phyloP scores from a whole-genome alignment of 805 yeast genomes.

The Nakazawaea laoshanensis region DNA sequence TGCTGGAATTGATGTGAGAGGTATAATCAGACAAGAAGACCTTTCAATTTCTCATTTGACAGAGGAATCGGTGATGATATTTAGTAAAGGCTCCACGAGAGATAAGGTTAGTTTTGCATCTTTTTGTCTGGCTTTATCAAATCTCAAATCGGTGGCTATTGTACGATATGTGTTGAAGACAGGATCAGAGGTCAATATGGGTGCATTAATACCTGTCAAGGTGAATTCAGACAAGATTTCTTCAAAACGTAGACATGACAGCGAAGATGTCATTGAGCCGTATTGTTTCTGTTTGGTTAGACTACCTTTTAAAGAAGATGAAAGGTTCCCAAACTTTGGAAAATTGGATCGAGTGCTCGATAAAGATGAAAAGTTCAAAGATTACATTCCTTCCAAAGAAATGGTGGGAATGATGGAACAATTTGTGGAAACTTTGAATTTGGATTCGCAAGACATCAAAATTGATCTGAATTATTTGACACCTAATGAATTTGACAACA shows the following conservation, averaged over 20 bases:
- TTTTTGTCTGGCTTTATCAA: conserved; percentile 44
- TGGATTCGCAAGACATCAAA: conserved; percentile 13
- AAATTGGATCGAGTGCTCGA: conserved; percentile 25
- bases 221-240: conserved; percentile 16
- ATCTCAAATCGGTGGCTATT: conserved; percentile 39
- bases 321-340: conserved; percentile 47
- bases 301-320: conserved; percentile 73
- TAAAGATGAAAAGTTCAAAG: conserved; percentile 15
- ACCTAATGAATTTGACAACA: conserved; percentile 5
- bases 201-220: conserved; percentile 44
- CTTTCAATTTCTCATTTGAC: conserved; percentile 54
- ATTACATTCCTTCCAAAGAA: conserved; percentile 25
- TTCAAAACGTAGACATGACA: conserved; percentile 10
- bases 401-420: conserved; percentile 33
- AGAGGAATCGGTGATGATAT: conserved; percentile 49
- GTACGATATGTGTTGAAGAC: conserved; percentile 54
- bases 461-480: conserved; percentile 6
- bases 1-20: conserved; percentile 57
- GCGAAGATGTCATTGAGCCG: conserved; percentile 18
- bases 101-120: conserved; percentile 36
- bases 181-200: conserved; percentile 38
- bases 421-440: conserved; percentile 34
- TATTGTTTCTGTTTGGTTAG: conserved; percentile 42
- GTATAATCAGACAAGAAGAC: conserved; percentile 36
- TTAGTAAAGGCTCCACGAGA: conserved; percentile 16